Conservation (phyloP, 257 asterid species). For the Eustoma russellianum region DNA sequence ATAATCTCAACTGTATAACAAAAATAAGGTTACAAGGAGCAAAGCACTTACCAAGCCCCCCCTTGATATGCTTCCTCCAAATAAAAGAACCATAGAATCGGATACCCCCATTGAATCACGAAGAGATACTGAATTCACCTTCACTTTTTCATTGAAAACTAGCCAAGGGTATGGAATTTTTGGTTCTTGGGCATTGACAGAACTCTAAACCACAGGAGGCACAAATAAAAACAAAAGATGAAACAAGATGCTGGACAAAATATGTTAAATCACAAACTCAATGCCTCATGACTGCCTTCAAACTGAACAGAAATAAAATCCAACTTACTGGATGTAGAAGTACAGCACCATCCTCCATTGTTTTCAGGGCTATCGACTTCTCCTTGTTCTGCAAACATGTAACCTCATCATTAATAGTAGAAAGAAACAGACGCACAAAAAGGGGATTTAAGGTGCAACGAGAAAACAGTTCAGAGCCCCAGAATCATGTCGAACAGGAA, state of each 20-base stretch:
- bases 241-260: too few species aligned
- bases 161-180: conserved; percentile 85
- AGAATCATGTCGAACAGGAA: conserved; percentile 4
- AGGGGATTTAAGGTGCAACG: neutral
- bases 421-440: too few species aligned
- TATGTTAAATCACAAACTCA: too few species aligned
- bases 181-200: conserved; percentile 70
- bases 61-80: conserved; percentile 62
- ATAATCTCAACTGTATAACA: conserved; percentile 5
- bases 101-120: conserved; percentile 93
- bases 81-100: conserved; percentile 73
- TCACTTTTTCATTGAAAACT: conserved; percentile 84
- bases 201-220: conserved; percentile 38
- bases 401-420: neutral
- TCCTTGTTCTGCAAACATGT: conserved; percentile 68
- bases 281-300: neutral
- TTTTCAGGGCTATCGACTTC: conserved; percentile 73
- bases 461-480: neutral
- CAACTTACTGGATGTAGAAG: conserved; percentile 77
- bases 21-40: conserved; percentile 10
- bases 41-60: conserved; percentile 51
- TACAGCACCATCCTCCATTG: conserved; percentile 90
- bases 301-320: conserved; percentile 11
- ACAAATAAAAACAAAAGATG: neutral
- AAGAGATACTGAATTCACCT: conserved; percentile 80